Conservation (phyloP, 2,329 filamentous ascomycete genomes). For the Neodidymelliopsis sp. region DNA sequence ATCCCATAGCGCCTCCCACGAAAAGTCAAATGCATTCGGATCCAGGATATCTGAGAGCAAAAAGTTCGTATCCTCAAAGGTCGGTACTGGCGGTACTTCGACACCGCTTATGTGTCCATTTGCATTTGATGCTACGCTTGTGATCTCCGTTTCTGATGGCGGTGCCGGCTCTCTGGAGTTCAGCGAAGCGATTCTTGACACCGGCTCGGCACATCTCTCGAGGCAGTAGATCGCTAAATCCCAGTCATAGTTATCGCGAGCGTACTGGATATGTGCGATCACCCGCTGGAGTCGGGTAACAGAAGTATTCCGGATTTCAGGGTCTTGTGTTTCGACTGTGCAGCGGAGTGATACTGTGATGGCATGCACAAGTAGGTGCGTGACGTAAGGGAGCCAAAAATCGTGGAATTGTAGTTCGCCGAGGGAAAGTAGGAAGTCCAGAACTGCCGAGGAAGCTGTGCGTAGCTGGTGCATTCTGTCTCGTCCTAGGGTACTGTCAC, state of each 20-base stretch:
- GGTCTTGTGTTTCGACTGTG: slow-evolving; percentile 59
- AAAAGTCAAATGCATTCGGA: slow-evolving; percentile 47
- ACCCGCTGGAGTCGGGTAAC: slow-evolving; percentile 58
- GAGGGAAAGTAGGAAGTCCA: slow-evolving; percentile 59
- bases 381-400: slow-evolving; percentile 61
- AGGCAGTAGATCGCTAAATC: slow-evolving; percentile 64
- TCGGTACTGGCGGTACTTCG: slow-evolving; percentile 20
- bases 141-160: slow-evolving; percentile 27
- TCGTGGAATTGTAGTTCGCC: slow-evolving; percentile 58
- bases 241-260: slow-evolving; percentile 61
- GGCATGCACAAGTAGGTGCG: slow-evolving; percentile 62
- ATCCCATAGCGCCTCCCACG: slow-evolving; percentile 49
- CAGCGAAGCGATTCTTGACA: slow-evolving; percentile 46
- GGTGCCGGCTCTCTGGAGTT: slow-evolving; percentile 30
- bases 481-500: slow-evolving; percentile 31
- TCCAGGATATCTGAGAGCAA: slow-evolving; percentile 43
- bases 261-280: slow-evolving; percentile 56
- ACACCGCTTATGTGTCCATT: slow-evolving; percentile 12
- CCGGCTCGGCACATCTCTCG: slow-evolving; percentile 51
- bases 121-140: slow-evolving; percentile 15
- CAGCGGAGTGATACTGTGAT: slow-evolving; percentile 62
- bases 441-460: slow-evolving; percentile 58
- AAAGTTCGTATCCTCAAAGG: slow-evolving; percentile 40
- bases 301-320: slow-evolving; percentile 54
- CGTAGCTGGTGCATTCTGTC: slow-evolving; percentile 56